Evolutionary conservation across 179 eudicot species (phyloP).

Genomic region (Carnegiea gigantea): DNA sequence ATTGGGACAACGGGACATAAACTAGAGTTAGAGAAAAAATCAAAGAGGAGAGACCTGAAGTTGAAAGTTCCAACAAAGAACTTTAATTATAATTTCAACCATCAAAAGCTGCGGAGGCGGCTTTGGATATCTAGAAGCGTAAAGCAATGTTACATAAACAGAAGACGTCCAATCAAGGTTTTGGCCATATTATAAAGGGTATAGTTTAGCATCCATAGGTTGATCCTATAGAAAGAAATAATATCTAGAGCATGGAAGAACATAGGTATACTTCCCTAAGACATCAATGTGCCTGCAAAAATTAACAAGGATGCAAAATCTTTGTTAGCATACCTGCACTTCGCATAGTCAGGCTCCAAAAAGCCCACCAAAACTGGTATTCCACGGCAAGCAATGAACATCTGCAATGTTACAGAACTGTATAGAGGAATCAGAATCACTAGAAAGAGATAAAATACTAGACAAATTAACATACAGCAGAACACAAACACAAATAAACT

Average conservation of each 20-base stretch:
- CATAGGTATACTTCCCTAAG: background rate
- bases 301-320: background rate
- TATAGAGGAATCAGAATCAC: slow-evolving; percentile 20
- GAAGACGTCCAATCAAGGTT: background rate
- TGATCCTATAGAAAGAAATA: background rate
- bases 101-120: background rate
- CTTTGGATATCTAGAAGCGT: background rate
- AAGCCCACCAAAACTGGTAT: slow-evolving; percentile 93
- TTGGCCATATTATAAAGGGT: background rate
- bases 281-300: background rate
- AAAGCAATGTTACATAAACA: background rate
- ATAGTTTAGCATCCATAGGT: background rate
- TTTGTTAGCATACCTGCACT: slow-evolving; percentile 58
- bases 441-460: background rate
- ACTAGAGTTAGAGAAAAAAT: background rate
- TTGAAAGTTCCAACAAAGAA: background rate
- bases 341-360: slow-evolving; percentile 95
- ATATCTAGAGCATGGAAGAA: background rate
- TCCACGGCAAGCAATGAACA: slow-evolving; percentile 99
- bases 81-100: background rate
- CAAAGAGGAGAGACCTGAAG: background rate
- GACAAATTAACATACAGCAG: background rate
- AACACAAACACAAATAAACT: slow-evolving; percentile 4
- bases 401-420: slow-evolving; percentile 93
- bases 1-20: too few relatives aligned